A percentile compares a stretch with the other conserved stretches of the same genome.
Evolutionary conservation across 768 basidiomycete genomes (phyloP).

Genomic region (Naganishia antarctica): DNA sequence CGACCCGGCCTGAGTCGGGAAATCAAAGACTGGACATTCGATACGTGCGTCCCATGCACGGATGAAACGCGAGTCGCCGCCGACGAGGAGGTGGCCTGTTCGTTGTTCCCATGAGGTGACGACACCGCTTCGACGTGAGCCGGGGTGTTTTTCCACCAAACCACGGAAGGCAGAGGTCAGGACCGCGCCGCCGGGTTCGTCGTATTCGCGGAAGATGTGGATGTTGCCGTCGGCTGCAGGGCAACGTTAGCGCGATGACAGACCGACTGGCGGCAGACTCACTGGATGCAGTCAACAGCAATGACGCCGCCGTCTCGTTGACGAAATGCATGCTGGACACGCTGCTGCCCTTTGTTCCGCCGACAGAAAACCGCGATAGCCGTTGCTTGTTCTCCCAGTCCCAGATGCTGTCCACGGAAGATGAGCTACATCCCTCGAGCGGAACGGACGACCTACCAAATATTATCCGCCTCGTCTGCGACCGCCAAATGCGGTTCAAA

Average conservation of each 20-base stretch:
- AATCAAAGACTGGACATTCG: conserved; percentile 66
- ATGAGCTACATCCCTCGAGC: background rate
- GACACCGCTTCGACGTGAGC: conserved; percentile 71
- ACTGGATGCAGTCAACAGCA: conserved; percentile 75
- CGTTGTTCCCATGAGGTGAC: conserved; percentile 91
- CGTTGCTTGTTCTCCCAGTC: conserved; percentile 82
- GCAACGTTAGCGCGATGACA: background rate
- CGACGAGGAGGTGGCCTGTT: conserved; percentile 75
- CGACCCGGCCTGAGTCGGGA: conserved; percentile 82
- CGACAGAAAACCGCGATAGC: conserved; percentile 80
- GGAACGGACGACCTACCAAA: conserved; percentile 52
- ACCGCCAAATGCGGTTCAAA: conserved; percentile 84
- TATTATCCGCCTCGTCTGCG: conserved; percentile 77
- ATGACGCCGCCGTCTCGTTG: conserved; percentile 89
- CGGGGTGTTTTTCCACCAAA: conserved; percentile 68
- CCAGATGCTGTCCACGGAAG: conserved; percentile 57
- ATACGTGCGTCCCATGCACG: conserved; percentile 93
- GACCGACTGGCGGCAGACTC: conserved; percentile 52
- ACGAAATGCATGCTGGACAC: conserved; percentile 87
- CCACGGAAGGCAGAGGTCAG: conserved; percentile 93
- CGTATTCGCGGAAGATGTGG: conserved; percentile 88
- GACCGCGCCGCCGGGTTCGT: conserved; percentile 68
- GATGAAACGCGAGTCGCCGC: conserved; percentile 83
- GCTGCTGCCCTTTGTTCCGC: conserved; percentile 72
- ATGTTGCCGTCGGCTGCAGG: conserved; percentile 78